Evolutionary conservation across 352 stramenopile genomes (phyloP).

Genomic region (Globisporangium nagaii): DNA sequence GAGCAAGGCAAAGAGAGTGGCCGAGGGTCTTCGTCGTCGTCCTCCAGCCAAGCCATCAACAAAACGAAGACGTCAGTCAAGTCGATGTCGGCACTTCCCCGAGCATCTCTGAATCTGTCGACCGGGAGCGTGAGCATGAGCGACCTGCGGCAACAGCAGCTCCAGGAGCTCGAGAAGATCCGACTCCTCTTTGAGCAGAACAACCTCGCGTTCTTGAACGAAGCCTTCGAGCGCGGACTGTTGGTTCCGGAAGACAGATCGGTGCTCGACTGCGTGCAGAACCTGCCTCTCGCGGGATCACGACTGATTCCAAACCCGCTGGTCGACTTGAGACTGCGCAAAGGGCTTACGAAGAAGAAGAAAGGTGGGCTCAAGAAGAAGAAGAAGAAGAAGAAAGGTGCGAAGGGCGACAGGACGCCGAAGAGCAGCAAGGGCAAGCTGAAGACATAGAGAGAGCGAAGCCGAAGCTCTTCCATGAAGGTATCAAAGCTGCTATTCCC

Average conservation of each 20-base stretch:
- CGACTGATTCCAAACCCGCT: slow-evolving; percentile 45
- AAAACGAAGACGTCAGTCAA: not conserved
- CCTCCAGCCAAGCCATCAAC: not conserved
- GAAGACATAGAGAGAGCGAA: not conserved
- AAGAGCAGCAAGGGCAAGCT: slow-evolving; percentile 14
- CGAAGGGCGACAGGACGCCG: slow-evolving; percentile 17
- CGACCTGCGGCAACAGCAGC: slow-evolving; percentile 44
- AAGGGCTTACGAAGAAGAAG: slow-evolving; percentile 28
- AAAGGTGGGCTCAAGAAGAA: slow-evolving; percentile 27
- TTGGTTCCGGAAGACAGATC: slow-evolving; percentile 55
- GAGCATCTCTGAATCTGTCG: not conserved
- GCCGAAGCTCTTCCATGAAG: no score
- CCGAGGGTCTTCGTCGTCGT: not conserved
- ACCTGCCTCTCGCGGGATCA: slow-evolving; percentile 45
- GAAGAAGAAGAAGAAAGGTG: slow-evolving; percentile 28
- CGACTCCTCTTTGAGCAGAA: slow-evolving; percentile 49
- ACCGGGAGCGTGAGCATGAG: slow-evolving; percentile 34
- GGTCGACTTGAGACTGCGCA: slow-evolving; percentile 25
- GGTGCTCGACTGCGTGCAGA: slow-evolving; percentile 37
- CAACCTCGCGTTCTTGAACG: slow-evolving; percentile 30
- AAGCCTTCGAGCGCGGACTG: slow-evolving; percentile 44
- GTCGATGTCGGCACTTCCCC: not conserved
- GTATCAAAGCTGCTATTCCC: not conserved
- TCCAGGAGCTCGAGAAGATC: slow-evolving; percentile 64
- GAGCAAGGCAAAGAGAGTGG: not conserved